Evolutionary conservation across 495 filamentous ascomycete species (phyloP), one percentile per base, ranked within the genome.

Genomic region (Aspergillus incahuasiensis): DNA sequence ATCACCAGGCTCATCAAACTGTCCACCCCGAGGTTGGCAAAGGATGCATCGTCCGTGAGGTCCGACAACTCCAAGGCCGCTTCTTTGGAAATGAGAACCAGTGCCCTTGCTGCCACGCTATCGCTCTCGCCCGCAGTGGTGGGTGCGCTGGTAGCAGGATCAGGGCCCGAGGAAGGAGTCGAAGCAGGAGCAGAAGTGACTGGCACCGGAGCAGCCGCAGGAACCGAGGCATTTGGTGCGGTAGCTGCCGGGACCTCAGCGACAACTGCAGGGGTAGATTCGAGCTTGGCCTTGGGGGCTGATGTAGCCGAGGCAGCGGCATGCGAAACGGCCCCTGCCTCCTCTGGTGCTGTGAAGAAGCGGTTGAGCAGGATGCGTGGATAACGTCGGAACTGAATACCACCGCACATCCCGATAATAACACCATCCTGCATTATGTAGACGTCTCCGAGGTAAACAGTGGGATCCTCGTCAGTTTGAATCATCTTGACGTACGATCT

Each of bases 11-110:
- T 65, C 56, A 83, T 62, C 8, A 84, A 68, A 2, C 72, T 77
- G 56, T 84, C 80, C 6, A 83, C 67, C 0, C 81, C 81, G 16
- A 83, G 48, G 30, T 77, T 71, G 7, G 68, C 68, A 48, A 81
- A 71, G 0, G 48, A 62, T 3, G 58, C 57, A 40, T 72, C 63
- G 30, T 75, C 66, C 0, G 68, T 73, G 3, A 72, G 60, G 1
- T 71, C 68, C 3, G 39, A 42, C 22, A 48, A 13, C 9, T 57
- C 54, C 5, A 68, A 38, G 6, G 57, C 66, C n/a, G 59, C 52
- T 51, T 72, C 68, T 16, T 61, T 53, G 5, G 66, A 63, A 22
- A 70, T 59, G 0, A 63, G 45, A 1, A 28, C 47, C 2, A 64
- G 39, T 8, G 51, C 42, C 25, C 45, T 45, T 21, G 40, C 22